Conservation (phyloP, 1,139 yeast species). For the Debaryomyces robertsiae region DNA sequence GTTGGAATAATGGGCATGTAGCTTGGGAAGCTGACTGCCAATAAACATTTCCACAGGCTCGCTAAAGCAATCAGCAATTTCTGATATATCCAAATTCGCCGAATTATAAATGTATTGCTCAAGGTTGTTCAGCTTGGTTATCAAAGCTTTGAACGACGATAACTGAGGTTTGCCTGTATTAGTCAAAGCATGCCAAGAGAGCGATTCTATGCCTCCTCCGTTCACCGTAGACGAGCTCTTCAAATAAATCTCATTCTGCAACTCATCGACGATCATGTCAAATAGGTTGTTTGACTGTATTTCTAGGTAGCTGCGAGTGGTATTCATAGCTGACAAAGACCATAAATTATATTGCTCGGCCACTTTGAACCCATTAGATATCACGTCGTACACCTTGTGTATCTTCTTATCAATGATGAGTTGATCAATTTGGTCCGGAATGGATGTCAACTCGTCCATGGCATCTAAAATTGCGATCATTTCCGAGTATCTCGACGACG, state of each 20-base stretch:
- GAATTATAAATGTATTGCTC: conserved; percentile 60
- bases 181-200: conserved; percentile 33
- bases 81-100: conserved; percentile 58
- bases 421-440: conserved; percentile 67
- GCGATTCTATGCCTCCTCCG: conserved; percentile 11
- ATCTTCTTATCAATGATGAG: conserved; percentile 69
- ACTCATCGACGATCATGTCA: conserved; percentile 75
- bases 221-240: conserved; percentile 31
- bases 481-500: conserved; percentile 63
- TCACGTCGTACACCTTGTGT: conserved; percentile 64
- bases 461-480: conserved; percentile 71
- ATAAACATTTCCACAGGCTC: conserved; percentile 44
- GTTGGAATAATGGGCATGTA: conserved; percentile 30
- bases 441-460: conserved; percentile 61
- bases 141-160: conserved; percentile 38
- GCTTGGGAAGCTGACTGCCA: conserved; percentile 32
- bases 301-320: conserved; percentile 59
- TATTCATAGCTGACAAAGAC: conserved; percentile 61
- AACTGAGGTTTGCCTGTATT: conserved; percentile 35
- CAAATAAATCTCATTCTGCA: conserved; percentile 71
- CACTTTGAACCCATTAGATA: conserved; percentile 55
- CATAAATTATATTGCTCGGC: conserved; percentile 66
- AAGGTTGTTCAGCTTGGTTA: conserved; percentile 45
- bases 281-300: conserved; percentile 67
- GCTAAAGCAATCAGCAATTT: conserved; percentile 51